phyloP scores from a whole-genome alignment of 148 eudicot species.

The Persicaria maculosa region DNA sequence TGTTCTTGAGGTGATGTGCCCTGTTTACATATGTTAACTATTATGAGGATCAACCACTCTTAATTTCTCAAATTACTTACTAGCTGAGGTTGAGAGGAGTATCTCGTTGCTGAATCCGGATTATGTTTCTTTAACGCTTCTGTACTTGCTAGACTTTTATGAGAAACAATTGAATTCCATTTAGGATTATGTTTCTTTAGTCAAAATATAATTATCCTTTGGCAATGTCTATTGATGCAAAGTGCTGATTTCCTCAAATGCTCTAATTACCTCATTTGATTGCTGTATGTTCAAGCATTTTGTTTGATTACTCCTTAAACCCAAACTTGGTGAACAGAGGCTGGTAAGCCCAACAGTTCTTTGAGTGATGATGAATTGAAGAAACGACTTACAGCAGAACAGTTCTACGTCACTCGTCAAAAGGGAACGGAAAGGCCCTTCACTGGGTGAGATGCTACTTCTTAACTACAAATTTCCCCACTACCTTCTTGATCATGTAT shows the following conservation, averaged over 20 bases:
- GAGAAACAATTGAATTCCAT: not conserved
- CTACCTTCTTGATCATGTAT: not conserved
- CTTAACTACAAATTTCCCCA: not conserved
- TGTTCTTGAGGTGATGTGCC: not conserved
- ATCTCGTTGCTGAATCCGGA: not conserved
- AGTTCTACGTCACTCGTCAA: conserved; percentile 64
- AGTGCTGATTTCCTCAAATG: not conserved
- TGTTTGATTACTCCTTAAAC: not conserved
- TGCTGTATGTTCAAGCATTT: not conserved
- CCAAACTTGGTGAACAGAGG: conserved; percentile 21
- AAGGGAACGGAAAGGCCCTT: conserved; percentile 97
- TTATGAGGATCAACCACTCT: not conserved
- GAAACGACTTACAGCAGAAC: conserved; percentile 63
- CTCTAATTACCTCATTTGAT: not conserved
- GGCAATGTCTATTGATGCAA: not conserved
- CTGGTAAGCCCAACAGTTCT: conserved; percentile 32
- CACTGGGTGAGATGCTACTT: conserved; percentile 46
- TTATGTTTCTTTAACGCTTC: not conserved
- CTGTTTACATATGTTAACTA: not conserved
- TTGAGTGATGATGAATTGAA: conserved; percentile 64
- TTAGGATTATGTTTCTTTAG: not conserved
- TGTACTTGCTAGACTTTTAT: not conserved
- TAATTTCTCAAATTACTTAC: not conserved
- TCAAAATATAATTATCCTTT: not conserved
- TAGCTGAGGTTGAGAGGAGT: not conserved